Base-by-base conservation (phyloP, 371 early-diverging fungal genomes). In the Dinochytrium kinnereticum region DNA sequence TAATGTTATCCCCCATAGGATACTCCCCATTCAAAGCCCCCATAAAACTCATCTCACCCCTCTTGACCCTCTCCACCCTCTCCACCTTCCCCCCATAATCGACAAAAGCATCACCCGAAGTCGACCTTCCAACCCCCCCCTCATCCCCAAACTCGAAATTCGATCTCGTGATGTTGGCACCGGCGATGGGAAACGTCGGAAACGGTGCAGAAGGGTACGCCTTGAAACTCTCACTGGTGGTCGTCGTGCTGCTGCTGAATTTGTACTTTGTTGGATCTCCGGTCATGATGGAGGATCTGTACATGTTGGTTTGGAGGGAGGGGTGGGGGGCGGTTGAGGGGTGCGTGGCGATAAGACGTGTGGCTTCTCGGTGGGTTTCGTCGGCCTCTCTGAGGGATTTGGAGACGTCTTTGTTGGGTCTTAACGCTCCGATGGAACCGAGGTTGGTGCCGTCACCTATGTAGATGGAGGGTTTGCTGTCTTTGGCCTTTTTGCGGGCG, bases 141-240 rank as follows among this genome's bases (percentile, higher is more conserved):
- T 24, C 51, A 21, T 77, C 69, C 34, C 75, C 75, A 39, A 84
- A 76, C 21, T 71, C 70, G 38, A 81, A 78, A 17, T 66, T 72
- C 26, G 59, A 65, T 26, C 59, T 26, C 3, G 84, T 84, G 28
- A 84, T 78, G 64, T 79, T 80, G 24, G 70, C 81, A n/a, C 81
- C 81, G 13, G 76, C 70, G 19, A 80, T 49, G 13, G 81, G 81
- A 51, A 80, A 80, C 0, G 74, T 77, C 0, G 78, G 73, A 66
- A 78, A 68, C 21, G 57, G 66, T 33, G 55, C 72, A 34, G 59
- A 44, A 2, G 34, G 34, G 53, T 84, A 68, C 5, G 70, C 64
- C n/a, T 38, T 57, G 64, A 74, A 84, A 21, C 67, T 53, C n/a
- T 38, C 59, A 26, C 50, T 39, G 0, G 77, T 76, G 13, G 81